phyloP scores from a whole-genome alignment of 2,329 filamentous ascomycete genomes.

The Podosphaera xanthii region DNA sequence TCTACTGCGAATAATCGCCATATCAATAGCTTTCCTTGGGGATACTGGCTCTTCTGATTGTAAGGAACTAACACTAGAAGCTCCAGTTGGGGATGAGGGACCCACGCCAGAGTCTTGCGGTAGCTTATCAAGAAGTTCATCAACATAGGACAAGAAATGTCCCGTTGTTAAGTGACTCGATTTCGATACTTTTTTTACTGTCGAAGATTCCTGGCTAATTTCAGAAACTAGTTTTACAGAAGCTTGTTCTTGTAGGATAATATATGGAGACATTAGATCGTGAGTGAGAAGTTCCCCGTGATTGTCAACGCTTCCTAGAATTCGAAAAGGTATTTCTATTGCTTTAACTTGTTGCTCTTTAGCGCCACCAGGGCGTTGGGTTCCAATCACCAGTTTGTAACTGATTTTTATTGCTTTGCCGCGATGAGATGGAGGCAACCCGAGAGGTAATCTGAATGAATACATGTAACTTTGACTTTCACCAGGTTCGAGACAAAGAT shows the following conservation, averaged over 20 bases:
- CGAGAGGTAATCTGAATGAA: conserved; percentile 62
- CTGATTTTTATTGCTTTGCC: conserved; percentile 86
- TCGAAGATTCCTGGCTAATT: conserved; percentile 4
- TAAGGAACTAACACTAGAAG: conserved; percentile 31
- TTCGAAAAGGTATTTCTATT: conserved; percentile 80
- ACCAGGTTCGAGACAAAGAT: conserved; percentile 65
- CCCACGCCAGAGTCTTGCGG: conserved; percentile 30
- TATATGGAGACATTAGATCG: conserved; percentile 84
- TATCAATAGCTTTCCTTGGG: conserved; percentile 69
- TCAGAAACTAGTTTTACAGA: conserved; percentile 12
- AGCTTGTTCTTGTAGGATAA: conserved; percentile 68
- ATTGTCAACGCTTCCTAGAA: conserved; percentile 78
- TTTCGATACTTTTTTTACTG: conserved; percentile 13
- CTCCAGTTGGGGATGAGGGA: conserved; percentile 49
- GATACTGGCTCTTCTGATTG: conserved; percentile 32
- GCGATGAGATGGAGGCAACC: conserved; percentile 73
- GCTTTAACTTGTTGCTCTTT: conserved; percentile 68
- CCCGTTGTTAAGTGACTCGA: conserved; percentile 22
- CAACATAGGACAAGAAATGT: conserved; percentile 56
- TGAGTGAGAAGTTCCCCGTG: conserved; percentile 77
- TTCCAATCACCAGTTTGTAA: conserved; percentile 79
- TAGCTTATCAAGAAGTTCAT: conserved; percentile 43
- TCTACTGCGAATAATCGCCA: conserved; percentile 72
- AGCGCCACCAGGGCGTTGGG: conserved; percentile 58
- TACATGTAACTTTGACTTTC: conserved; percentile 80